A percentile compares a stretch with the other conserved stretches of the same genome.
Evolutionary conservation across 2,329 filamentous ascomycete species (phyloP).

Genomic region (Colletotrichum simmondsii): DNA sequence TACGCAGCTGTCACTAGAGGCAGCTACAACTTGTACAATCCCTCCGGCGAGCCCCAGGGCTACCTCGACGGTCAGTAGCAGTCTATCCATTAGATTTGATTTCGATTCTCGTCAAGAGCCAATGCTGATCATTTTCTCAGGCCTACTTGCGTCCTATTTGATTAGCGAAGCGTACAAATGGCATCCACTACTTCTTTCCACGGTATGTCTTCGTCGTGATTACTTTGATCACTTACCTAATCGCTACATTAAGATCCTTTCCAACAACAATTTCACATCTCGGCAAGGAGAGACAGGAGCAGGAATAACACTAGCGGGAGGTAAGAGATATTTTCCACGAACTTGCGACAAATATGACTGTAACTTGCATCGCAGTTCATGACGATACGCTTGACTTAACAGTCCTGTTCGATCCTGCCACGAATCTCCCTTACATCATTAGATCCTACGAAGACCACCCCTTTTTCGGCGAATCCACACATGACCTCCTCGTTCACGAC

Average conservation of each 20-base stretch:
- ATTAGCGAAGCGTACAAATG: constrained; percentile 24
- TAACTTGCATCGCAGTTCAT: background rate
- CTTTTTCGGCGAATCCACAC: constrained; percentile 29
- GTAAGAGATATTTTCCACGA: background rate
- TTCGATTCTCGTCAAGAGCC: background rate
- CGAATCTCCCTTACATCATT: constrained; percentile 14
- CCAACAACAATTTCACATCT: background rate
- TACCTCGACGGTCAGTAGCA: constrained; percentile 3
- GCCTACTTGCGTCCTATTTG: constrained; percentile 17
- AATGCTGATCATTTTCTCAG: background rate
- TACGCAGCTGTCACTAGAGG: constrained; percentile 21
- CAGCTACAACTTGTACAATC: constrained; percentile 10
- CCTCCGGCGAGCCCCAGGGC: background rate
- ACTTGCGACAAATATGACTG: too few species aligned
- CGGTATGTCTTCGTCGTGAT: background rate
- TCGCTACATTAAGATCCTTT: background rate
- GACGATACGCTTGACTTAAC: background rate
- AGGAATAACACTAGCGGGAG: background rate
- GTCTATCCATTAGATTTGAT: background rate
- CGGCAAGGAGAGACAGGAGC: background rate
- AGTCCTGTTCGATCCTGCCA: constrained; percentile 2
- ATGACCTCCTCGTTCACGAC: constrained; percentile 30
- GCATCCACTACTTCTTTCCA: constrained; percentile 19
- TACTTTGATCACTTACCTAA: background rate
- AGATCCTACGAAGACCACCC: constrained; percentile 28